Conservation (phyloP, 139 green algal genomes). For the Nannochloris sp. region DNA sequence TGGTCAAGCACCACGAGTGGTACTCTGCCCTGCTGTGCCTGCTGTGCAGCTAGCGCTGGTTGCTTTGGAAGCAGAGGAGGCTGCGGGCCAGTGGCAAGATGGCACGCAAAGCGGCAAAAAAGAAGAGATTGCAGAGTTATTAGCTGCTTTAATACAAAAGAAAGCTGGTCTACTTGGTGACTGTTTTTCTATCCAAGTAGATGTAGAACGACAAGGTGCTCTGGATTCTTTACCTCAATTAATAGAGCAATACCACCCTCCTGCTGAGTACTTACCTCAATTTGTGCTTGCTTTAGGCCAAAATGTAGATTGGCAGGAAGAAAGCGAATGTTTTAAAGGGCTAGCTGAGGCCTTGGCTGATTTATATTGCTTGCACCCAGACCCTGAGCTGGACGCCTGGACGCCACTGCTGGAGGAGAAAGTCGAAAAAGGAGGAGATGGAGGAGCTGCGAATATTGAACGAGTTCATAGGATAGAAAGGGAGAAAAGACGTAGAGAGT, state of each 20-base stretch:
- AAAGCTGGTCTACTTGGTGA: slow-evolving; percentile 61
- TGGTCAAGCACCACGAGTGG: slow-evolving; percentile 24
- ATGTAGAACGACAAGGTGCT: slow-evolving; percentile 24
- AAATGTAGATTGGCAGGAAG: slow-evolving; percentile 62
- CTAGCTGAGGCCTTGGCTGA: slow-evolving; percentile 50
- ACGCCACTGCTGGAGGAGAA: not conserved
- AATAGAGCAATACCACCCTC: slow-evolving; percentile 46
- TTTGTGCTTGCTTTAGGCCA: slow-evolving; percentile 65
- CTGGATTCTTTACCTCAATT: slow-evolving; percentile 55
- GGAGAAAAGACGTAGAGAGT: not conserved
- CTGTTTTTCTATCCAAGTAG: slow-evolving; percentile 53
- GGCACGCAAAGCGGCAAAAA: slow-evolving; percentile 32
- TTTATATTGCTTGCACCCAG: slow-evolving; percentile 44
- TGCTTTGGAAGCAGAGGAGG: slow-evolving; percentile 60
- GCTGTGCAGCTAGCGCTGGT: slow-evolving; percentile 50
- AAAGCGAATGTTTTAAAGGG: slow-evolving; percentile 43
- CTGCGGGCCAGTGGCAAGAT: slow-evolving; percentile 49
- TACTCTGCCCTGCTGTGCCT: slow-evolving; percentile 35
- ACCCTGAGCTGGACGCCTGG: not conserved
- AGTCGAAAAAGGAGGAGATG: not conserved
- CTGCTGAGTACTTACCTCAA: slow-evolving; percentile 40
- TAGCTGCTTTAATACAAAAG: slow-evolving; percentile 42
- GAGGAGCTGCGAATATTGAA: not conserved
- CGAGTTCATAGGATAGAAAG: not conserved
- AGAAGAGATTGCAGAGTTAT: slow-evolving; percentile 55